Base-by-base conservation (phyloP, 352 stramenopile species). In the Phytophthora gonapodyides region DNA sequence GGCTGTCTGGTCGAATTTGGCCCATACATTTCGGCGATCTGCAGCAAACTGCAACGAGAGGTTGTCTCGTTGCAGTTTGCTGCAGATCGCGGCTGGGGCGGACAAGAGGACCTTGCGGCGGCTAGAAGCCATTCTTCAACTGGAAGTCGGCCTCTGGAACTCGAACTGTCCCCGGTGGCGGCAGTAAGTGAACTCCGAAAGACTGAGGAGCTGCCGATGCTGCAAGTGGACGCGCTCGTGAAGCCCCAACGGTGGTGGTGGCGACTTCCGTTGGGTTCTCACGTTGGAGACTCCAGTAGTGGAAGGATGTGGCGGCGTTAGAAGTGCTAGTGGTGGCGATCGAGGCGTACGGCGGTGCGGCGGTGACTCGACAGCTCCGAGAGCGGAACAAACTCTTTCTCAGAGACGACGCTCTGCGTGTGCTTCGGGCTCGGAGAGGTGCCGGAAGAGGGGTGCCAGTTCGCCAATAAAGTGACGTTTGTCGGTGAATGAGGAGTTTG, bases 401-500 rank as follows among this genome's bases (percentile, higher is more conserved):
- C 19, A 63, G 69, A 16, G 52, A 73, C 16, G 70, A 89, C 37
- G 75, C 80, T 8, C 43, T 88, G 6, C 66, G 84, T 38, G 77
- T 93, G 13, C 62, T 90, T 37, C 66, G 84, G 82, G 42, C 65
- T 89, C 13, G 75, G 75, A 17, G 69, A 82, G 46, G 35, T 82
- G 13, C 73, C 76, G 3, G 27, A 21, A 44, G 38, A 50, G 19
- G n/a, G n/a, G 5, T 80, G 77, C 70, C 57, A 76, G 35, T 85
- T 88, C 50, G 71, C 56, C 1, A 77, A 89, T 37, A 80, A 76
- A 16, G 82, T 93, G 53, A 93, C 82, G 33, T 90, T 84, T 64
- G 66, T 91, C 16, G 78, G 84, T 15, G 80, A 80, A 16, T 69
- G 73, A 24, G 46, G 58, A 59, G 8, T 75, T 82, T 43, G 84